phyloP scores from a whole-genome alignment of 2,329 filamentous ascomycete species.

The Trichophyton benhamiae region DNA sequence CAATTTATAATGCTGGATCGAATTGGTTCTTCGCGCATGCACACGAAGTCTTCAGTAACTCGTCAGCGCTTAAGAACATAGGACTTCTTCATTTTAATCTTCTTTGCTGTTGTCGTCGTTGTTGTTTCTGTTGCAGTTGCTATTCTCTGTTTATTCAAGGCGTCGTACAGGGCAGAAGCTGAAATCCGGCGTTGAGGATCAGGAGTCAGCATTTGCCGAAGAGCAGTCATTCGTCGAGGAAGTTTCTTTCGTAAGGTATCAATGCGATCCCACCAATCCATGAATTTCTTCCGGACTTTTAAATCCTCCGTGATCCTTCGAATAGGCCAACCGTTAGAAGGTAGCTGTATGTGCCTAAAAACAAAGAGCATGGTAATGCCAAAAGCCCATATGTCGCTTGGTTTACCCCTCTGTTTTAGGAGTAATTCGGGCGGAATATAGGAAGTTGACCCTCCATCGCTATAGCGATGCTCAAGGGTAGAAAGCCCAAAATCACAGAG shows the following conservation, averaged over 20 bases:
- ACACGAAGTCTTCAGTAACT: neutral
- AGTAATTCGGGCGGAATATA: neutral
- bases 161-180: neutral
- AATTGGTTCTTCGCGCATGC: neutral
- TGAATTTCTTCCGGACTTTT: neutral
- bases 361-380: constrained; percentile 3
- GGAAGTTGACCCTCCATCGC: neutral
- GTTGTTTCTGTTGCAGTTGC: neutral
- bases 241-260: neutral
- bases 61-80: neutral
- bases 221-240: neutral
- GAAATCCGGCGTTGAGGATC: neutral
- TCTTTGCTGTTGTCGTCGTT: neutral
- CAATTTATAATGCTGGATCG: neutral
- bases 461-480: neutral
- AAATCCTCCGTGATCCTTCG: neutral
- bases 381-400: constrained; percentile 4
- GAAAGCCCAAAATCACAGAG: constrained; percentile 85
- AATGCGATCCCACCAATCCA: neutral
- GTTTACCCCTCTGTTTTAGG: neutral
- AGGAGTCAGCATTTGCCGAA: neutral
- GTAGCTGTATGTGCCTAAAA: neutral
- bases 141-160: neutral
- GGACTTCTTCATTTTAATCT: neutral
- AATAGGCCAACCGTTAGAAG: neutral